phyloP scores from a whole-genome alignment of 352 stramenopile genomes.

The Globisporangium acanthophoron region DNA sequence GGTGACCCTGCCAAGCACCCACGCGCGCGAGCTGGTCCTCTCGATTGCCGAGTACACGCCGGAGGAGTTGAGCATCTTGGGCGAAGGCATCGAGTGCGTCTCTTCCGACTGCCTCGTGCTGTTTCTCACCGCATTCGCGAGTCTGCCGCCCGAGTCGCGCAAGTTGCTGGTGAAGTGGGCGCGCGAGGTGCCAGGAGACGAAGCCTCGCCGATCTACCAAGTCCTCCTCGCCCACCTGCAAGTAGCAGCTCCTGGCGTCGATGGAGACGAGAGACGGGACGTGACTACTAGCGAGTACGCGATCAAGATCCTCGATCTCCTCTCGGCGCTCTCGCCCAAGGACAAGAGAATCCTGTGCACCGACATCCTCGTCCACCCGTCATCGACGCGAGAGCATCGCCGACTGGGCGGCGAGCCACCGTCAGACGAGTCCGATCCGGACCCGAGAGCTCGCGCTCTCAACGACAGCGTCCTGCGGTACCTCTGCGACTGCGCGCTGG shows the following conservation, averaged over 20 bases:
- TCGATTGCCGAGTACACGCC: constrained; percentile 18
- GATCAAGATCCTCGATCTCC: constrained; percentile 34
- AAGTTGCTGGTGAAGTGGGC: constrained; percentile 35
- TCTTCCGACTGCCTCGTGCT: constrained; percentile 17
- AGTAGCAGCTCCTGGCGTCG: background rate
- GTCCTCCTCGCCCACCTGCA: constrained; percentile 23
- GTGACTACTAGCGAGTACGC: constrained; percentile 5
- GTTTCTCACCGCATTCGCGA: constrained; percentile 35
- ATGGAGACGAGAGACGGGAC: background rate
- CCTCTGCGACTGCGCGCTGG: constrained; percentile 32
- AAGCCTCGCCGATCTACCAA: constrained; percentile 32
- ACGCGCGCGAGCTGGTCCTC: constrained; percentile 20
- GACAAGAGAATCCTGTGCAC: constrained; percentile 37
- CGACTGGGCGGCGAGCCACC: background rate
- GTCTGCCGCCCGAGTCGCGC: constrained; percentile 19
- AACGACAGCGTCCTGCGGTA: constrained; percentile 35
- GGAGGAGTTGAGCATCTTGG: constrained; percentile 31
- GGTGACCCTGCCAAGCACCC: constrained; percentile 18
- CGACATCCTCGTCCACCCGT: constrained; percentile 17
- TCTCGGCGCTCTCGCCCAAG: constrained; percentile 22
- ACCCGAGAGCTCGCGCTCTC: background rate
- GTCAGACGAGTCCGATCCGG: background rate
- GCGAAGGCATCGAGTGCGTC: constrained; percentile 35
- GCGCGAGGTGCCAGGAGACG: constrained; percentile 31
- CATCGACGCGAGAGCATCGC: background rate